Evolutionary conservation across 768 basidiomycete species (phyloP).

Genomic region (Strobilomyces echinocephalus): DNA sequence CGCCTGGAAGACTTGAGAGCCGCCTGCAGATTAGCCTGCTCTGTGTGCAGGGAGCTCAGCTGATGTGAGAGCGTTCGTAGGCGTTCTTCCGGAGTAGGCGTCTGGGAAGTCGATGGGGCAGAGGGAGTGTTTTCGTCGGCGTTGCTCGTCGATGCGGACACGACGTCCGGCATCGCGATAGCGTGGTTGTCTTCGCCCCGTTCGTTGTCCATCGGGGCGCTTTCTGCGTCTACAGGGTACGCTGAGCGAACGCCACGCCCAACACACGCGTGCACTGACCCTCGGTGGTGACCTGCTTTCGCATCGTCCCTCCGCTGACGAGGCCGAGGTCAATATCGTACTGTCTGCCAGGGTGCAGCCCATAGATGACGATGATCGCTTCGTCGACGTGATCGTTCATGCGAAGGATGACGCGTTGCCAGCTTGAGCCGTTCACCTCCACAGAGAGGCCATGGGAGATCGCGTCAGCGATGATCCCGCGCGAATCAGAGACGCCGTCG

Average conservation of each 20-base stretch:
- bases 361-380: conserved; percentile 87
- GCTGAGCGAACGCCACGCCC: conserved; percentile 5
- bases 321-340: conserved; percentile 87
- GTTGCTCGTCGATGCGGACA: conserved; percentile 29
- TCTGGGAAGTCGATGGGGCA: conserved; percentile 25
- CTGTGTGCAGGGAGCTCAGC: conserved; percentile 56
- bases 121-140: conserved; percentile 11
- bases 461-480: conserved; percentile 56
- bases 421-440: conserved; percentile 72
- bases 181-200: conserved; percentile 15
- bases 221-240: conserved; percentile 17
- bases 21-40: conserved; percentile 62
- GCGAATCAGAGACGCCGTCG: conserved; percentile 28
- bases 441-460: conserved; percentile 72
- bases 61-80: conserved; percentile 60
- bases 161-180: conserved; percentile 7
- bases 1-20: conserved; percentile 75
- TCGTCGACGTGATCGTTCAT: conserved; percentile 80
- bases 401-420: conserved; percentile 75
- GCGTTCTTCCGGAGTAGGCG: conserved; percentile 59
- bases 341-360: conserved; percentile 80
- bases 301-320: conserved; percentile 56
- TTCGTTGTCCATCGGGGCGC: conserved; percentile 20
- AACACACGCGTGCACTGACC: conserved; percentile 33
- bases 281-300: conserved; percentile 66